A percentile compares a stretch with the other conserved stretches of the same genome.
Conservation (phyloP, 805 yeast genomes). For the Cyberlindnera misumaiensis region DNA sequence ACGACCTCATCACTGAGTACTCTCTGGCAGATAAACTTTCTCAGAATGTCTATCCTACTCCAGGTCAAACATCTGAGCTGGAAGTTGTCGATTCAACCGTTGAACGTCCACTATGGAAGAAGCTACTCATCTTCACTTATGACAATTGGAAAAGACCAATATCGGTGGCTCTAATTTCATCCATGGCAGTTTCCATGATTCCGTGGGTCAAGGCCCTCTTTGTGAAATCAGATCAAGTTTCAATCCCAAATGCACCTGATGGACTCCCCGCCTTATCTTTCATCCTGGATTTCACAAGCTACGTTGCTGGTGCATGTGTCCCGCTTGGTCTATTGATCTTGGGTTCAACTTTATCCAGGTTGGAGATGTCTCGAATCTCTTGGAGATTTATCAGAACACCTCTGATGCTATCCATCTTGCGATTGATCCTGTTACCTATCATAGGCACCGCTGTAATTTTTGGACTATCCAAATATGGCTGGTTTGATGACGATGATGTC, state of each 20-base stretch:
- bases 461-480: slow-evolving; percentile 56
- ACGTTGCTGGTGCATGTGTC: slow-evolving; percentile 83
- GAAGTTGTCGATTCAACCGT: slow-evolving; percentile 2
- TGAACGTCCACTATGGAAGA: neutral
- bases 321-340: slow-evolving; percentile 80
- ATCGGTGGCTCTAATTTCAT: slow-evolving; percentile 58
- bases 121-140: slow-evolving; percentile 25
- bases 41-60: slow-evolving; percentile 13
- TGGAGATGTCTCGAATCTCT: slow-evolving; percentile 50
- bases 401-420: slow-evolving; percentile 44
- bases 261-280: slow-evolving; percentile 78
- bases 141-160: slow-evolving; percentile 67
- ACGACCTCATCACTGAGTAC: slow-evolving; percentile 44
- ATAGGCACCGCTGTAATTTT: slow-evolving; percentile 65
- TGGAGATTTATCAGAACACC: slow-evolving; percentile 38
- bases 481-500: slow-evolving; percentile 50
- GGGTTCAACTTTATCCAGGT: slow-evolving; percentile 85
- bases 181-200: slow-evolving; percentile 68
- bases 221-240: slow-evolving; percentile 36
- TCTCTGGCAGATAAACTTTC: slow-evolving; percentile 20
- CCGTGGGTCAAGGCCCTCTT: slow-evolving; percentile 84
- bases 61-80: slow-evolving; percentile 18
- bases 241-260: slow-evolving; percentile 77
- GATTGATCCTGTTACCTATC: slow-evolving; percentile 71
- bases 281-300: slow-evolving; percentile 70